phyloP scores from a whole-genome alignment of 2,329 filamentous ascomycete genomes.

The Laburnicola sp. region DNA sequence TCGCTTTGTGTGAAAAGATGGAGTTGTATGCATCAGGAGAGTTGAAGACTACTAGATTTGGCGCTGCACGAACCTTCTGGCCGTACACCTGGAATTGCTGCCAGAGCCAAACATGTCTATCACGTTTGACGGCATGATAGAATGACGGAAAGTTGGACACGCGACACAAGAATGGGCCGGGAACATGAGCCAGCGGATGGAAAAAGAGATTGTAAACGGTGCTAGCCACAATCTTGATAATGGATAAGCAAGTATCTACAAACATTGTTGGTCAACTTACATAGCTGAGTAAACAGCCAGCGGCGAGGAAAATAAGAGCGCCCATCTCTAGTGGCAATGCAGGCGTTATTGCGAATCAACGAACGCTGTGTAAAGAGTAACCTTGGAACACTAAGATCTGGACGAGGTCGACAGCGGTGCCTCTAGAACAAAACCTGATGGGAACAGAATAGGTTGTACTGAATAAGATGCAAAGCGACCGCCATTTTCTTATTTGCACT shows the following conservation, averaged over 20 bases:
- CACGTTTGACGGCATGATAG: constrained; percentile 14
- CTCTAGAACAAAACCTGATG: no score
- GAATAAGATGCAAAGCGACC: no score
- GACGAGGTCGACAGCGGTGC: no score
- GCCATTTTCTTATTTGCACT: no score
- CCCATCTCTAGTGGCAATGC: neutral
- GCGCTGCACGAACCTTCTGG: constrained; percentile 14
- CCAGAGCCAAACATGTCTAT: constrained; percentile 23
- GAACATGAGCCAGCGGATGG: constrained; percentile 13
- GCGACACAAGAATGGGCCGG: constrained; percentile 13
- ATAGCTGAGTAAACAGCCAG: neutral
- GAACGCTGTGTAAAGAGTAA: no score
- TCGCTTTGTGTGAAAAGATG: constrained; percentile 40
- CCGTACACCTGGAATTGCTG: constrained; percentile 14
- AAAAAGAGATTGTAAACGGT: constrained; percentile 16
- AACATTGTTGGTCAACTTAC: no score
- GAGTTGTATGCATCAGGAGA: constrained; percentile 53
- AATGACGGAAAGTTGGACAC: constrained; percentile 14
- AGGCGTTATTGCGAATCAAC: neutral
- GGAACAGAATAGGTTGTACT: no score
- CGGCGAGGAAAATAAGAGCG: neutral
- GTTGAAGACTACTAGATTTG: constrained; percentile 65
- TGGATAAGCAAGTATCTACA: no score
- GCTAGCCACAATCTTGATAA: neutral
- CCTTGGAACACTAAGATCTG: no score